These are phyloP conservation scores for Solanum chacoense DNA, from an alignment of 305 asterid genomes.

Conservation along the genomic window DNA sequence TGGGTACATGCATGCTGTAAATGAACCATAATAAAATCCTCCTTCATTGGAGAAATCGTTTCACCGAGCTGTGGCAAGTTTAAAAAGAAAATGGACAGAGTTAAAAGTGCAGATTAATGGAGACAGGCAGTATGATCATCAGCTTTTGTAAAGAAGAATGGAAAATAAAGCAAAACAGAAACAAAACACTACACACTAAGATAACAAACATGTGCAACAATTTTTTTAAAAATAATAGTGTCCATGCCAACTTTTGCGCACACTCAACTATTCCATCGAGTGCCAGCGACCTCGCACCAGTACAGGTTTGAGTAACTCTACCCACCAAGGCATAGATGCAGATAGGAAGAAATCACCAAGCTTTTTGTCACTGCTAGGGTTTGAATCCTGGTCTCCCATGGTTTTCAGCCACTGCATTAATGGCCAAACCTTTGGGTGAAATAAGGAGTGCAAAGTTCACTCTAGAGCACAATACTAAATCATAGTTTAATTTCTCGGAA, in stretches of 20 bases:
- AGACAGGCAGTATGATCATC: neutral
- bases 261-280: neutral
- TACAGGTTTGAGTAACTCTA: neutral
- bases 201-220: neutral
- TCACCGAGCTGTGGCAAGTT: conserved; percentile 75
- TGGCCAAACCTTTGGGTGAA: neutral
- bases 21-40: conserved; percentile 99
- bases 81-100: neutral
- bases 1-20: conserved; percentile 83
- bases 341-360: neutral
- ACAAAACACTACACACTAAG: neutral
- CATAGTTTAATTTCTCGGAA: neutral
- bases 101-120: neutral
- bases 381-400: neutral
- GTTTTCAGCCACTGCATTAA: neutral
- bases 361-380: neutral
- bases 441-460: neutral
- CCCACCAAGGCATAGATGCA: neutral
- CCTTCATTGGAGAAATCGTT: conserved; percentile 92
- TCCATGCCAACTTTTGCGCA: neutral
- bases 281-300: neutral
- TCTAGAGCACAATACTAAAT: neutral
- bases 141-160: neutral
- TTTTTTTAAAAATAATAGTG: neutral
- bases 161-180: neutral